Conservation (phyloP, 108 stramenopile species). For the Fistulifera pelliculosa region DNA sequence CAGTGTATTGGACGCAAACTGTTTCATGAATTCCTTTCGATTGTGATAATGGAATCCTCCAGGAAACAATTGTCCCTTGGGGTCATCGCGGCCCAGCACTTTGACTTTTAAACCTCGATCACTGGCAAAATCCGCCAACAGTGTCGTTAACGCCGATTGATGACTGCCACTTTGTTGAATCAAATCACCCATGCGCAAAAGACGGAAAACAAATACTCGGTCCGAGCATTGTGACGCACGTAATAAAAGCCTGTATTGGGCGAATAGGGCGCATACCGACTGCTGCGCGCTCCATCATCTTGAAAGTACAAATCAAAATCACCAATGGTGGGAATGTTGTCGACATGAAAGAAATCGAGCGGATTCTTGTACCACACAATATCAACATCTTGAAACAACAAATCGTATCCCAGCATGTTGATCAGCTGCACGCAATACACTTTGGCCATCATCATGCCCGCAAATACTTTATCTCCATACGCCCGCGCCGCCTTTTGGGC, state of each 20-base stretch:
- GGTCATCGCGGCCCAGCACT: slow-evolving; percentile 32
- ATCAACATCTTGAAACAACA: slow-evolving; percentile 82
- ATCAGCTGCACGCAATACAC: slow-evolving; percentile 60
- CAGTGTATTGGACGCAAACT: slow-evolving; percentile 6
- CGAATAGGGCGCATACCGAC: slow-evolving; percentile 62
- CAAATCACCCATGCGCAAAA: slow-evolving; percentile 47
- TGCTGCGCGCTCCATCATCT: slow-evolving; percentile 74
- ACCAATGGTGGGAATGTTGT: slow-evolving; percentile 6
- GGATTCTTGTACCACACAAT: slow-evolving; percentile 60
- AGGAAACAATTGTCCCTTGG: slow-evolving; percentile 23
- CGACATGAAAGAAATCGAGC: slow-evolving; percentile 42
- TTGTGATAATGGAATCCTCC: slow-evolving; percentile 43
- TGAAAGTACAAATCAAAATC: slow-evolving; percentile 40
- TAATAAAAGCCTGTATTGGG: slow-evolving; percentile 87
- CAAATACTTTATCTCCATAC: slow-evolving; percentile 73
- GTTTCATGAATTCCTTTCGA: slow-evolving; percentile 23
- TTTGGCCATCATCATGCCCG: slow-evolving; percentile 18
- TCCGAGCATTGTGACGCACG: slow-evolving; percentile 46
- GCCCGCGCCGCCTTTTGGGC: slow-evolving; percentile 37
- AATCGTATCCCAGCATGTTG: slow-evolving; percentile 56
- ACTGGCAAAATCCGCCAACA: slow-evolving; percentile 51
- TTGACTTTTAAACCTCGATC: slow-evolving; percentile 61
- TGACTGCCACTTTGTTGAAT: slow-evolving; percentile 48
- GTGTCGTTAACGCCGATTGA: slow-evolving; percentile 48
- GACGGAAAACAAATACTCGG: slow-evolving; percentile 39